A percentile compares a stretch with the other conserved stretches of the same genome.
Conservation (phyloP, 1,284 basidiomycete species). For the Irpex sp. region DNA sequence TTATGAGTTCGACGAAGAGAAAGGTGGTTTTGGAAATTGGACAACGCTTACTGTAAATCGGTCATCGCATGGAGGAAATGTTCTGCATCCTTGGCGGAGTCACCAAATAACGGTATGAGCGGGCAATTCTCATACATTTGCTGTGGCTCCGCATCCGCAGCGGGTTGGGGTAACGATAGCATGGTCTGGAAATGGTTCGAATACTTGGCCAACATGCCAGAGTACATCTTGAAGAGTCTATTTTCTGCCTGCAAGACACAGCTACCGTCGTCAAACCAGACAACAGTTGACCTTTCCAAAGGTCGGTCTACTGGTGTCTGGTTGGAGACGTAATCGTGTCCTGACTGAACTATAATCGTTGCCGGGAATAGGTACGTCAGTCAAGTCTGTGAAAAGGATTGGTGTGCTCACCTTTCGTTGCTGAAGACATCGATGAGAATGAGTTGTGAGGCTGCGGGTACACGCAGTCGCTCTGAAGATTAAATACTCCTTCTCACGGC, state of each 20-base stretch:
- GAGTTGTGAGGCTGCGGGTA: no score
- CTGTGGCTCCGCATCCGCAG: neutral
- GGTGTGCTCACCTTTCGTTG: neutral
- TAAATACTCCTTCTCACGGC: no score
- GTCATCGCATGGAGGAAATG: slow-evolving; percentile 5
- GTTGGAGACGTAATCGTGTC: neutral
- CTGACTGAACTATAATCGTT: neutral
- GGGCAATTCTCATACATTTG: slow-evolving; percentile 9
- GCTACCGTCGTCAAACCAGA: slow-evolving; percentile 14
- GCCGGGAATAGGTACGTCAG: neutral
- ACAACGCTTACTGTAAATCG: slow-evolving; percentile 2
- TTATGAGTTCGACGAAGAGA: neutral
- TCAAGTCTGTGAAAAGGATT: neutral
- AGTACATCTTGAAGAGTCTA: slow-evolving; percentile 7
- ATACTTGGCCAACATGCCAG: slow-evolving; percentile 5
- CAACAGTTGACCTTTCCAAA: neutral
- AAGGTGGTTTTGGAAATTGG: neutral
- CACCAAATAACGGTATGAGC: neutral
- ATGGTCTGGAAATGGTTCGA: slow-evolving; percentile 3
- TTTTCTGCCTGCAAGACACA: slow-evolving; percentile 7
- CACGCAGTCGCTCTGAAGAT: no score
- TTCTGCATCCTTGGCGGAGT: slow-evolving; percentile 1
- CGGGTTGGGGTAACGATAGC: slow-evolving; percentile 5
- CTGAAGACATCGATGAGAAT: neutral
- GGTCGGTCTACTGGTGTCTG: neutral